Conservation (phyloP, 345 rosid genomes). For the Brassica cretica region DNA sequence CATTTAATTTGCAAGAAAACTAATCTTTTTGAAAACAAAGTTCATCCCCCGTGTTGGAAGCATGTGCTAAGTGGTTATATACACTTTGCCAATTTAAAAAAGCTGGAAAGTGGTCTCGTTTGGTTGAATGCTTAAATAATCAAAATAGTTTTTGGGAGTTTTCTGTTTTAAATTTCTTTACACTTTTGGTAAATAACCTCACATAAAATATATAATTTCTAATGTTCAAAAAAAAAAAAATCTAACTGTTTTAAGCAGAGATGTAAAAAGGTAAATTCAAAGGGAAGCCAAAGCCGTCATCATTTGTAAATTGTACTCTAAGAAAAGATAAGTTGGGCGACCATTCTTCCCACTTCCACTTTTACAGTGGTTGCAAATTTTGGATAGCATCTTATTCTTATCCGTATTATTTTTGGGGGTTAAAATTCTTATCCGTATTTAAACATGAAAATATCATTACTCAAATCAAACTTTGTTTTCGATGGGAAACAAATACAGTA, state of each 20-base stretch:
- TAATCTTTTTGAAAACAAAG: constrained; percentile 31
- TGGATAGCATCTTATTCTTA: background rate
- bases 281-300: constrained; percentile 36
- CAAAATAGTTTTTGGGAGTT: constrained; percentile 6
- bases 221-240: too few relatives aligned
- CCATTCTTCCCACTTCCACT: constrained; percentile 24
- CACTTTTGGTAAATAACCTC: background rate
- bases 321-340: constrained; percentile 33
- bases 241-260: background rate
- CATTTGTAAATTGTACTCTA: constrained; percentile 39
- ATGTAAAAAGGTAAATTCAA: constrained; percentile 34
- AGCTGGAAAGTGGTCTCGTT: constrained; percentile 39
- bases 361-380: constrained; percentile 16
- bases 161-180: background rate
- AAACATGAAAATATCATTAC: background rate
- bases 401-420: background rate
- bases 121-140: constrained; percentile 37
- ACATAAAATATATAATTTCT: background rate
- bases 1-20: constrained; percentile 7
- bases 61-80: constrained; percentile 32
- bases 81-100: constrained; percentile 15
- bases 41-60: constrained; percentile 36
- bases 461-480: background rate
- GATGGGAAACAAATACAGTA: background rate
- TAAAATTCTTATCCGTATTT: background rate